Evolutionary conservation across 495 filamentous ascomycete genomes (phyloP), one percentile per base, ranked within the genome.

Genomic region (Xylaria curta): DNA sequence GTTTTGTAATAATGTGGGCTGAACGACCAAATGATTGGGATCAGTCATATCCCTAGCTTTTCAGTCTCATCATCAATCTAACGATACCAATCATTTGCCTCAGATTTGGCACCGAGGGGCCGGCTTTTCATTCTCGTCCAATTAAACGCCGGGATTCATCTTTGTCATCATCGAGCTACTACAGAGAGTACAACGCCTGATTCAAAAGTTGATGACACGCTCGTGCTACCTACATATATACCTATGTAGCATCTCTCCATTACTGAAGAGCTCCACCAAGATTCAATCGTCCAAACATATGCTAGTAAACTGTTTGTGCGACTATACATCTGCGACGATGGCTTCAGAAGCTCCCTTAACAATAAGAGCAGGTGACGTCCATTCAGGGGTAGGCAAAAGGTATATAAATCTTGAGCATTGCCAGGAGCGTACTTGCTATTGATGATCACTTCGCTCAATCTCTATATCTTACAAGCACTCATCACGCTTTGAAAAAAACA

Each of bases 321-420:
- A 62, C 59, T 62, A 40, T 24, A 12, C n/a, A 17, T 44, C 19
- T 62, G 36, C n/a, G n/a, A 62, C 33, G n/a, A 60, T 60, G 59
- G 59, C 15, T 36, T 62, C 59, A 38, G 8, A 62, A n/a, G 36
- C 19, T 40, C 31, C 36, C 59, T 42, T 40, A 10, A 36, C 17
- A 42, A 26, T 26, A n/a, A 24, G 59, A 13, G 13, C 31, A 6
- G 15, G 8, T 15, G n/a, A 26, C 2, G 21, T 24, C 28, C 15
- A 38, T n/a, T 42, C 31, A 21, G n/a, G 8, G 9, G 26, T 56
- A 56, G 9, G 51, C 4, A 28, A 56, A 56, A 24, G 24, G 36
- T 62, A 62, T 62, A 62, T 40, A 62, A 62, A 19, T 38, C 15
- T 8, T 62, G 4, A n/a, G 42, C 19, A 24, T 62, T 19, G 31